These are phyloP conservation scores for Acanthamoeba rhysodes DNA, from an alignment of 208 protist genomes.

Conservation along the genomic window DNA sequence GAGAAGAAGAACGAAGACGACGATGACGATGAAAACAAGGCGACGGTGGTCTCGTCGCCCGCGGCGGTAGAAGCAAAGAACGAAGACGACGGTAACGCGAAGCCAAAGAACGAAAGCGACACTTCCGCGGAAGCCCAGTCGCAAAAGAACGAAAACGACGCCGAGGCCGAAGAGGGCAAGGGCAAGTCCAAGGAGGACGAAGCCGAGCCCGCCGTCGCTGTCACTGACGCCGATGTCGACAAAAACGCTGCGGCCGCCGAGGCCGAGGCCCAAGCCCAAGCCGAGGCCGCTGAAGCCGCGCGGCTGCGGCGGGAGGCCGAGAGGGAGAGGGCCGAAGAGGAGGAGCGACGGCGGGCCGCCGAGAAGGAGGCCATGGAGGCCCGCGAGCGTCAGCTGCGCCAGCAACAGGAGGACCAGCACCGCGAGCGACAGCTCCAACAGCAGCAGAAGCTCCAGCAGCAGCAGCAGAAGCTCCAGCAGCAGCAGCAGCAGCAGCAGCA, in stretches of 20 bases:
- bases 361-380: conserved; percentile 59
- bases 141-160: background rate
- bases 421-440: conserved; percentile 23
- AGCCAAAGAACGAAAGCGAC: conserved; percentile 57
- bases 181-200: background rate
- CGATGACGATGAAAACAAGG: background rate
- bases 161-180: background rate
- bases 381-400: conserved; percentile 5
- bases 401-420: conserved; percentile 50
- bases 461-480: background rate
- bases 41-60: background rate
- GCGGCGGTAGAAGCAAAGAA: background rate
- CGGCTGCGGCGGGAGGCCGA: background rate
- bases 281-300: background rate
- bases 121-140: background rate
- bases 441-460: background rate
- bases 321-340: conserved; percentile 12
- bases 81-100: background rate
- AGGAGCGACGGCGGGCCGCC: conserved; percentile 1
- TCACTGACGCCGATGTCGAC: background rate
- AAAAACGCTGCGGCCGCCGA: background rate
- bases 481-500: background rate
- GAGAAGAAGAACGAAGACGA: background rate
- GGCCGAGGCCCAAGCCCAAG: background rate
- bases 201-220: background rate